Evolutionary conservation across 805 yeast species (phyloP).

Genomic region (Geotrichum ghanense): DNA sequence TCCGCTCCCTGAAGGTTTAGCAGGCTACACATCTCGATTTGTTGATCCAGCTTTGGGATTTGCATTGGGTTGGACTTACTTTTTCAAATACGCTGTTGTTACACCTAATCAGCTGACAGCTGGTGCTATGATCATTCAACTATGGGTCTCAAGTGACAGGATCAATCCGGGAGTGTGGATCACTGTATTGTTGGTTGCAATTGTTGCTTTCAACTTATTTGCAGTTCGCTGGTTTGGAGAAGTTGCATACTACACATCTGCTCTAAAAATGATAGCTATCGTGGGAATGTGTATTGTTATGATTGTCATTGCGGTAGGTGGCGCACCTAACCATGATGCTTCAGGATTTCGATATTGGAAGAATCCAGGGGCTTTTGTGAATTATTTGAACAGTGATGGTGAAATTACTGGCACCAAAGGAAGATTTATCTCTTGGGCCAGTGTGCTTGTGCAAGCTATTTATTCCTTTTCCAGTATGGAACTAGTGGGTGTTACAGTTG

Average conservation of each 20-base stretch:
- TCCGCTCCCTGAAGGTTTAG: constrained; percentile 56
- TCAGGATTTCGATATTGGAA: constrained; percentile 62
- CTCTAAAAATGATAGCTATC: constrained; percentile 53
- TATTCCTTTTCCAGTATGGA: constrained; percentile 67
- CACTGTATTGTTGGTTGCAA: constrained; percentile 35
- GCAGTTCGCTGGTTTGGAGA: constrained; percentile 38
- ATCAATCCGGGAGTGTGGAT: constrained; percentile 42
- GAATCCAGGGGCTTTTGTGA: constrained; percentile 53
- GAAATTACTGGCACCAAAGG: constrained; percentile 36
- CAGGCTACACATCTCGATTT: constrained; percentile 52
- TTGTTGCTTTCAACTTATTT: constrained; percentile 32
- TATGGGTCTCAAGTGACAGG: constrained; percentile 34
- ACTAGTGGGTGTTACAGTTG: constrained; percentile 59
- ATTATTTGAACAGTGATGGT: constrained; percentile 30
- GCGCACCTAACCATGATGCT: constrained; percentile 65
- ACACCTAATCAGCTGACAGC: constrained; percentile 59
- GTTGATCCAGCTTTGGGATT: constrained; percentile 61
- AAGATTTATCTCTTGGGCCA: constrained; percentile 47
- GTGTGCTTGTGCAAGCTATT: constrained; percentile 54
- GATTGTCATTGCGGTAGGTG: constrained; percentile 57
- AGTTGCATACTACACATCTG: constrained; percentile 44
- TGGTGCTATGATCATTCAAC: constrained; percentile 41
- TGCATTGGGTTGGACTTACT: constrained; percentile 56
- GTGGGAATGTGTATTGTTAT: constrained; percentile 55
- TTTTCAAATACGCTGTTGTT: constrained; percentile 41